Evolutionary conservation across 306 rosid species (phyloP).

Genomic region (Trifolium repens): DNA sequence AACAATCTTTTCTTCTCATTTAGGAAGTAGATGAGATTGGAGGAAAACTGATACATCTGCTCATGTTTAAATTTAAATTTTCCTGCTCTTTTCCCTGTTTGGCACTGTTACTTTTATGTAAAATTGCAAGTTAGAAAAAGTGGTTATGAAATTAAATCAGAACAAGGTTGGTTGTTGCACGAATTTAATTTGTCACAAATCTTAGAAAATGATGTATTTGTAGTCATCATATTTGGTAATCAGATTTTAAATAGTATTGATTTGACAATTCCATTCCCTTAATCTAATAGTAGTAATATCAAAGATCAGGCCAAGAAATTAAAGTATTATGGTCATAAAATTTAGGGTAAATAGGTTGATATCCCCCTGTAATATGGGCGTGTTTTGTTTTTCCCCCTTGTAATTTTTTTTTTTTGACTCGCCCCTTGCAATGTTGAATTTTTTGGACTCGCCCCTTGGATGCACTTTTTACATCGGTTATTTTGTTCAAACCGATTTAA

Average conservation of each 20-base stretch:
- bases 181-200: slow-evolving; percentile 10
- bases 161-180: neutral
- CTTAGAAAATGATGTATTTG: neutral
- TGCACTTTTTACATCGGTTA: too few relatives aligned
- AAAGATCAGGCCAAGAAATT: neutral
- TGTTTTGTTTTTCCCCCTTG: too few relatives aligned
- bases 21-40: slow-evolving; percentile 2
- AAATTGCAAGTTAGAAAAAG: slow-evolving; percentile 11
- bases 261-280: slow-evolving; percentile 1
- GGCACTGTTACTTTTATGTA: neutral
- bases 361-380: too few relatives aligned
- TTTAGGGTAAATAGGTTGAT: too few relatives aligned
- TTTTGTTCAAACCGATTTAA: too few relatives aligned
- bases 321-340: slow-evolving; percentile 11
- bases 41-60: slow-evolving; percentile 35
- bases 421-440: too few relatives aligned
- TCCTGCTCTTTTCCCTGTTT: neutral
- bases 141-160: slow-evolving; percentile 13
- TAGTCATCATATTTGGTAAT: neutral
- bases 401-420: too few relatives aligned
- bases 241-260: neutral
- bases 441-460: too few relatives aligned
- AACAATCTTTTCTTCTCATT: slow-evolving; percentile 24
- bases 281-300: neutral
- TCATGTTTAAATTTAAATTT: slow-evolving; percentile 36